These are phyloP conservation scores for Boletus sp. DNA, from an alignment of 768 basidiomycete genomes.

Conservation along the genomic window DNA sequence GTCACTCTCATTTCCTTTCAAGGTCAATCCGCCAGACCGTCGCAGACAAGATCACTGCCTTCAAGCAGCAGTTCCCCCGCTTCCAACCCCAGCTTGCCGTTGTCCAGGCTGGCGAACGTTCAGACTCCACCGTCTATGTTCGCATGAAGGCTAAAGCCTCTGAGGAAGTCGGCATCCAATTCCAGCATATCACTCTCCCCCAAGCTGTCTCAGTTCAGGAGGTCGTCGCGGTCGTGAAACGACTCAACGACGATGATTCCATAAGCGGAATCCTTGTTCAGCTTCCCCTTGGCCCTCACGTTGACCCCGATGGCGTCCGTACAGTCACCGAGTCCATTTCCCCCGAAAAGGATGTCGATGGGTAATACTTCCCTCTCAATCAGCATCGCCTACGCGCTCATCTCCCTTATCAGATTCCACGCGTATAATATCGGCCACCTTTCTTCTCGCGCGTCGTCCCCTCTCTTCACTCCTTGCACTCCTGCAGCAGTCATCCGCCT, in stretches of 20 bases:
- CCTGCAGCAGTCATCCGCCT: conserved; percentile 90
- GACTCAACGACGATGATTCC: conserved; percentile 76
- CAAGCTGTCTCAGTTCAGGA: conserved; percentile 68
- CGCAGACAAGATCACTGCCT: conserved; percentile 59
- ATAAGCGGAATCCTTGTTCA: conserved; percentile 94
- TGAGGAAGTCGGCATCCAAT: conserved; percentile 87
- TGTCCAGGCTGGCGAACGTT: conserved; percentile 89
- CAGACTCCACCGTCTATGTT: conserved; percentile 89
- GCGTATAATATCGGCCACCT: conserved; percentile 97
- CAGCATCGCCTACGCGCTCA: conserved; percentile 1
- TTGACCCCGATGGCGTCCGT: conserved; percentile 79
- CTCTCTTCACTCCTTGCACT: conserved; percentile 93
- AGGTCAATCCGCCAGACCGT: conserved; percentile 82
- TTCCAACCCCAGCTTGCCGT: conserved; percentile 91
- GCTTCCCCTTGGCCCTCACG: conserved; percentile 84
- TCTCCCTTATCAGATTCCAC: conserved; percentile 66
- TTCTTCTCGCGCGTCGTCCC: conserved; percentile 82
- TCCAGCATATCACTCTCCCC: conserved; percentile 75
- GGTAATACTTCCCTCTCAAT: conserved; percentile 46
- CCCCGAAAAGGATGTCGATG: conserved; percentile 95
- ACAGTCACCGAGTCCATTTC: conserved; percentile 92
- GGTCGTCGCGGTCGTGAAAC: conserved; percentile 71
- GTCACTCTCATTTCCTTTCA: conserved; percentile 7
- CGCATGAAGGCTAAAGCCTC: conserved; percentile 98
- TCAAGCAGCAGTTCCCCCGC: conserved; percentile 70